These are phyloP conservation scores for Termitomyces sp. DNA, from an alignment of 768 basidiomycete genomes.

Conservation along the genomic window DNA sequence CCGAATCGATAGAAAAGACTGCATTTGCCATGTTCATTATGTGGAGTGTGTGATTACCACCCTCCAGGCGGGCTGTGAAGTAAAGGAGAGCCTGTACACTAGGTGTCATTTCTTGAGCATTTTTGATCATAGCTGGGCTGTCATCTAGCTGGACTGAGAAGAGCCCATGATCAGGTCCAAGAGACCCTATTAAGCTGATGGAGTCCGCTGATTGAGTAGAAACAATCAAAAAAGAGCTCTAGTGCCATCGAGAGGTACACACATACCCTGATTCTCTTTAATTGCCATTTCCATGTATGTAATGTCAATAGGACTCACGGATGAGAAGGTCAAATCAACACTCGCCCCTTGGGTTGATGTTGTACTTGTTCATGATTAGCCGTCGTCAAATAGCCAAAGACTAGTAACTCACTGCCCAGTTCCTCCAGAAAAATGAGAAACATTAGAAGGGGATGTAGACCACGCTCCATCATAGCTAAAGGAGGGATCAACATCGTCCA, in stretches of 20 bases:
- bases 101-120: background rate
- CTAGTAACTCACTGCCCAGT: conserved; percentile 4
- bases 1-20: too few relatives aligned
- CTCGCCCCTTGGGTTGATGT: conserved; percentile 1
- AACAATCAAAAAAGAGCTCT: background rate
- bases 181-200: background rate
- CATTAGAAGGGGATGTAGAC: background rate
- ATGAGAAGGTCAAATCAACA: conserved; percentile 1
- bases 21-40: too few relatives aligned
- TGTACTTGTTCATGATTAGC: background rate
- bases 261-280: background rate
- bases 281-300: background rate
- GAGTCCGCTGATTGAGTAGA: background rate
- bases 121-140: too few relatives aligned
- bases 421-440: background rate
- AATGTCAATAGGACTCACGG: background rate
- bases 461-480: conserved; percentile 2
- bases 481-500: background rate
- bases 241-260: background rate
- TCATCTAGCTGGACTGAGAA: conserved; percentile 12
- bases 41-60: too few relatives aligned
- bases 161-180: conserved; percentile 7
- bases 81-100: background rate
- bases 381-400: background rate
- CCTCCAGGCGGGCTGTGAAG: too few relatives aligned